Conservation (phyloP, 176 grass and related monocot genomes). For the Hyparrhenia diplandra region DNA sequence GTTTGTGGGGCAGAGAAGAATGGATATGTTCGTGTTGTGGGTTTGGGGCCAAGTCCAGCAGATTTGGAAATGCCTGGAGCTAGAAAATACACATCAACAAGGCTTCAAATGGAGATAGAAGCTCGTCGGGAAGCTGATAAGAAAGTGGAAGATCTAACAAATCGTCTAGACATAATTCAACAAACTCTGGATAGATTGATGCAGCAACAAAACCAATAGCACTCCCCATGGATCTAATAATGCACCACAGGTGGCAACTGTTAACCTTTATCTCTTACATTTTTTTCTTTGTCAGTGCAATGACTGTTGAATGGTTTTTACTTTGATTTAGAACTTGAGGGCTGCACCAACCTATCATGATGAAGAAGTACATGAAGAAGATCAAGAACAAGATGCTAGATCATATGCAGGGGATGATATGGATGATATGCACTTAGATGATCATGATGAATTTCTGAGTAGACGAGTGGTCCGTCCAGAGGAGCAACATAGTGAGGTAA, state of each 20-base stretch:
- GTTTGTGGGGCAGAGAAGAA: background rate
- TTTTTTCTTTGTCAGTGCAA: background rate
- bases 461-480: background rate
- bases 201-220: background rate
- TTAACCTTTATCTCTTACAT: background rate
- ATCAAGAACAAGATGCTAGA: background rate
- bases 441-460: no score
- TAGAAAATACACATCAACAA: background rate
- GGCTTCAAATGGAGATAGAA: background rate
- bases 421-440: no score
- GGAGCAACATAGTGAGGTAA: background rate
- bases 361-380: background rate
- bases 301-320: background rate
- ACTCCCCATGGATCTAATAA: slow-evolving; percentile 8
- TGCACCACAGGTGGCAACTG: background rate
- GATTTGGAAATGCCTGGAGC: background rate
- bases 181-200: background rate
- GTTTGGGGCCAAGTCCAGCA: no score
- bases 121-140: background rate
- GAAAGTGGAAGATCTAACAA: background rate
- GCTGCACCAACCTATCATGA: background rate
- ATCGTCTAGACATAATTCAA: background rate
- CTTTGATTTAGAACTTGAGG: background rate
- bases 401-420: background rate
- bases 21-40: slow-evolving; percentile 1